These are phyloP conservation scores for Vigna reflexopilosa DNA, from an alignment of 306 rosid genomes.

Conservation along the genomic window DNA sequence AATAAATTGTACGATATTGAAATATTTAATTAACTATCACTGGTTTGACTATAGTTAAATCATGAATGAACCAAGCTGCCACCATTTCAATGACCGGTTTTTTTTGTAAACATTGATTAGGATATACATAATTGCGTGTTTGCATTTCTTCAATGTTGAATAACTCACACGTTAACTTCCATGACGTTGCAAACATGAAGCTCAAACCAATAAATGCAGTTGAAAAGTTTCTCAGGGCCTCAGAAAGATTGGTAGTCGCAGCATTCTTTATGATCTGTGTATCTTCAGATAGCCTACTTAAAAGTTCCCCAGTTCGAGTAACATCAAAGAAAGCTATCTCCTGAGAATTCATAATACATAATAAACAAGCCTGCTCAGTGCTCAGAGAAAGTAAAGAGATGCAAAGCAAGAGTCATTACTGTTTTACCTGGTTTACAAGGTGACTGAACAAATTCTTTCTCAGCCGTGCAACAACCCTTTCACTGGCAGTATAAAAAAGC, in stretches of 20 bases:
- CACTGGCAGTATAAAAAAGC: conserved; percentile 85
- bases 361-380: conserved; percentile 16
- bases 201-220: conserved; percentile 73
- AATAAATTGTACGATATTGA: neutral
- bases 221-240: conserved; percentile 74
- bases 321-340: conserved; percentile 89
- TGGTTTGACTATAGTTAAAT: neutral
- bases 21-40: conserved; percentile 2
- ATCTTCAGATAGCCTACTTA: conserved; percentile 88
- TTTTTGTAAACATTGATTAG: conserved; percentile 22
- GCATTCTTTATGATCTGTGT: conserved; percentile 87
- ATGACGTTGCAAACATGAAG: conserved; percentile 82
- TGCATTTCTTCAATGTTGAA: conserved; percentile 34
- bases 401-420: conserved; percentile 23
- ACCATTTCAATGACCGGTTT: neutral
- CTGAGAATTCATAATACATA: conserved; percentile 51
- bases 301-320: conserved; percentile 84
- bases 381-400: conserved; percentile 18
- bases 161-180: conserved; percentile 78
- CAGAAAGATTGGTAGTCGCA: conserved; percentile 90
- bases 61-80: neutral
- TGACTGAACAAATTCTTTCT: conserved; percentile 77
- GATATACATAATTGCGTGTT: conserved; percentile 4
- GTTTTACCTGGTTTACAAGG: conserved; percentile 69
- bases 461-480: conserved; percentile 79